Conservation (phyloP, 352 stramenopile genomes). For the Phytophthora pini region DNA sequence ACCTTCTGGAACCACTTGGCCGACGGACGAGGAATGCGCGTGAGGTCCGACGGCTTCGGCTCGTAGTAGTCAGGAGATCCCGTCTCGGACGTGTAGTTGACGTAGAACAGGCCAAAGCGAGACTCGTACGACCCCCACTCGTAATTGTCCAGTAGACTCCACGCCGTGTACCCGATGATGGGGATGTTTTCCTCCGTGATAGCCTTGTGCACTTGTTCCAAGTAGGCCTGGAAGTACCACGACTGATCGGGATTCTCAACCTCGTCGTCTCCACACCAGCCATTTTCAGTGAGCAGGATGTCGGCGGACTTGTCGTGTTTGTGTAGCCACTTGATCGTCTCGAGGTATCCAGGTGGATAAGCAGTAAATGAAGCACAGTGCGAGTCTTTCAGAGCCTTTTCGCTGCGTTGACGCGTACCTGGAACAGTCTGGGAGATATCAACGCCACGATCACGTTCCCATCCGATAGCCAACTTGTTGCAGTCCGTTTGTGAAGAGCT, state of each 20-base stretch:
- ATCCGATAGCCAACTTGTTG: constrained; percentile 38
- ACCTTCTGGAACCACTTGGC: constrained; percentile 44
- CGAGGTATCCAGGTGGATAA: constrained; percentile 60
- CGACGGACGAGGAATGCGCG: constrained; percentile 41
- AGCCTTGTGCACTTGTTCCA: constrained; percentile 52
- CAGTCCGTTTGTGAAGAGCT: constrained; percentile 37
- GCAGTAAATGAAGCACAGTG: constrained; percentile 53
- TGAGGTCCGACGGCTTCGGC: constrained; percentile 32
- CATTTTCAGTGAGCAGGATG: constrained; percentile 66
- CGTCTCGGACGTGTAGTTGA: constrained; percentile 49
- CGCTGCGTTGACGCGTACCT: constrained; percentile 10
- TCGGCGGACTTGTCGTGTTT: constrained; percentile 42
- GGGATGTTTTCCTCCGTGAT: constrained; percentile 40
- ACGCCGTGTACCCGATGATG: constrained; percentile 35
- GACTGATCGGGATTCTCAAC: constrained; percentile 52
- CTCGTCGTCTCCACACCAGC: constrained; percentile 58
- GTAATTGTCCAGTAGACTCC: constrained; percentile 37
- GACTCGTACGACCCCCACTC: constrained; percentile 43
- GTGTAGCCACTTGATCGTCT: constrained; percentile 60
- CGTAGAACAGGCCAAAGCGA: constrained; percentile 59
- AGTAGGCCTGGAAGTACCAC: constrained; percentile 47
- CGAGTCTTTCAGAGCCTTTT: constrained; percentile 11
- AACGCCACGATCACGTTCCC: constrained; percentile 53
- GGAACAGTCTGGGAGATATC: constrained; percentile 27
- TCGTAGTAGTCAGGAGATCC: constrained; percentile 27